These are phyloP conservation scores for Pseudogymnoascus verrucosus DNA, from an alignment of 2,329 filamentous ascomycete species.

Conservation along the genomic window DNA sequence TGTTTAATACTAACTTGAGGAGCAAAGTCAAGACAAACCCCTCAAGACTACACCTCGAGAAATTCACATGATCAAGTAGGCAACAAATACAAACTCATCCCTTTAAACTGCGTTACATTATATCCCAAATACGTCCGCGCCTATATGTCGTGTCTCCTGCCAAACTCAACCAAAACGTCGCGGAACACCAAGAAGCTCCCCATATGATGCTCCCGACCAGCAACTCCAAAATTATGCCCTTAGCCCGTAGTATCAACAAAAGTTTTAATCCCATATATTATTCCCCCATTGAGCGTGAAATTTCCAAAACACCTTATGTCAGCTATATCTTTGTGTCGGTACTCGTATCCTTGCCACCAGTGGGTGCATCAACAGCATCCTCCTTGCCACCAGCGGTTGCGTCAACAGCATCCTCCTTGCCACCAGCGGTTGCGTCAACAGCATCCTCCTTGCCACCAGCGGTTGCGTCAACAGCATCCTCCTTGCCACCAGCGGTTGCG, in stretches of 20 bases:
- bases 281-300: not conserved
- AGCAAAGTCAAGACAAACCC: not conserved
- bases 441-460: not conserved
- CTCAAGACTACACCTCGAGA: not conserved
- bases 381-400: not conserved
- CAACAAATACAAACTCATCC: not conserved
- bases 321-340: conserved; percentile 2
- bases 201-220: not conserved
- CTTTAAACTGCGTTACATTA: not conserved
- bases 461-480: not conserved
- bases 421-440: not conserved
- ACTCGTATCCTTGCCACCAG: not conserved
- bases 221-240: conserved; percentile 2
- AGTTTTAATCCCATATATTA: not conserved
- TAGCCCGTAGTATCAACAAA: not conserved
- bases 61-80: not conserved
- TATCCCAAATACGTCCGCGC: not conserved
- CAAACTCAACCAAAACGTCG: not conserved
- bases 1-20: not conserved
- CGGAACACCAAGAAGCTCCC: not conserved
- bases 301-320: not conserved
- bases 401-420: not conserved
- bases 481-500: too few species aligned
- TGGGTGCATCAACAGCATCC: not conserved
- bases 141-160: not conserved